phyloP scores from a whole-genome alignment of 2,329 filamentous ascomycete species.

The Trichoderma oligosporum region DNA sequence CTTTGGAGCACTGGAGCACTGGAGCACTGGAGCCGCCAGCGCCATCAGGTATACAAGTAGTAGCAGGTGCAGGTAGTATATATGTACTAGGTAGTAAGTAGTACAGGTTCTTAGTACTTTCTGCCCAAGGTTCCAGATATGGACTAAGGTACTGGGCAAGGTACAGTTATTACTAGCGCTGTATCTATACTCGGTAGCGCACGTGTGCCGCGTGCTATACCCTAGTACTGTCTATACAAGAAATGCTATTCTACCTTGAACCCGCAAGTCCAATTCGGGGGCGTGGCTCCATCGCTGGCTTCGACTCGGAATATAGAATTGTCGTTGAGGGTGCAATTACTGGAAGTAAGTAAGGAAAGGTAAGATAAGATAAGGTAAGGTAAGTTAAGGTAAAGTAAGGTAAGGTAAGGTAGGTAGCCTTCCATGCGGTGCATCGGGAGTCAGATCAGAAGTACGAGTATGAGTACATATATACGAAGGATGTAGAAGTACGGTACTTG shows the following conservation, averaged over 20 bases:
- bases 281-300: background rate
- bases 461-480: too few species aligned
- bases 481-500: too few species aligned
- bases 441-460: too few species aligned
- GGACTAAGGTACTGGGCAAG: background rate
- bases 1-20: background rate
- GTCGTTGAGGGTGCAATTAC: too few species aligned
- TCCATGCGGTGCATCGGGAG: slow-evolving; percentile 13
- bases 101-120: too few species aligned
- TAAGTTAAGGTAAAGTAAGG: too few species aligned
- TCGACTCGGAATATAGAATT: background rate
- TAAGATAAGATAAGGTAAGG: too few species aligned
- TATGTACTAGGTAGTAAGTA: too few species aligned
- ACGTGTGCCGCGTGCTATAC: slow-evolving; percentile 10
- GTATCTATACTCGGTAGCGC: background rate
- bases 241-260: background rate
- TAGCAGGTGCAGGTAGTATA: too few species aligned
- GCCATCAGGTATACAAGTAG: too few species aligned
- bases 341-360: too few species aligned
- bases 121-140: background rate
- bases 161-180: background rate
- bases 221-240: background rate
- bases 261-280: background rate
- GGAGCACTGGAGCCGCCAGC: background rate
- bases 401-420: background rate